A percentile compares a stretch with the other conserved stretches of the same genome.
Conservation (phyloP, 2,329 filamentous ascomycete genomes). For the Trichoderma hamatum region DNA sequence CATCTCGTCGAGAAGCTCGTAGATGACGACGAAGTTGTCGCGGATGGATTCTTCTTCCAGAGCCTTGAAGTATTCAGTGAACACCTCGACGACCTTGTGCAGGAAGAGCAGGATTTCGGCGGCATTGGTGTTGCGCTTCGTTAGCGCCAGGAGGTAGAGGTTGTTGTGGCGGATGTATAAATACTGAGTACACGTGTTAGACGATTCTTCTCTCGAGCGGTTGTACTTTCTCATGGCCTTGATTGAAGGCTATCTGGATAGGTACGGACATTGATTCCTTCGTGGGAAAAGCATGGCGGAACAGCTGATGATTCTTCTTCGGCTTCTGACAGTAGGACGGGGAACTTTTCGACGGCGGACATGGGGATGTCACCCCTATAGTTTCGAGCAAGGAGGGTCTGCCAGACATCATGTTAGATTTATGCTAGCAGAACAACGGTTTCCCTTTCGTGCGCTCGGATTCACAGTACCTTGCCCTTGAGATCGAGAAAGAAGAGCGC, state of each 20-base stretch:
- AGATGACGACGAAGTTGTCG: constrained; percentile 99
- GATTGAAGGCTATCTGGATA: constrained; percentile 19
- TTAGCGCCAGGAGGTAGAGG: constrained; percentile 94
- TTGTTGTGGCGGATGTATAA: constrained; percentile 99
- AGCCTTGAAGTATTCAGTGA: constrained; percentile 99
- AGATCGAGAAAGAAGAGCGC: constrained; percentile 98
- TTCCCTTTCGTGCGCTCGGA: background rate
- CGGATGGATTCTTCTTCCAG: constrained; percentile 98
- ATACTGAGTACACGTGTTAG: constrained; percentile 60
- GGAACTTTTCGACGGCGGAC: constrained; percentile 98
- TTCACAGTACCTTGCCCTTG: constrained; percentile 85
- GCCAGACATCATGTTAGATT: constrained; percentile 28
- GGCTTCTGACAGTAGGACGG: constrained; percentile 90
- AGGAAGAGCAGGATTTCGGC: constrained; percentile 98
- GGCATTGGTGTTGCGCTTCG: constrained; percentile 98
- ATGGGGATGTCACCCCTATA: constrained; percentile 98
- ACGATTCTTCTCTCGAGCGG: background rate
- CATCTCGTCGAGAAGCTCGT: constrained; percentile 98
- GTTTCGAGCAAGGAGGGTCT: constrained; percentile 98
- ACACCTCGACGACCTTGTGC: constrained; percentile 97
- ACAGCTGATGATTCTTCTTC: constrained; percentile 99
- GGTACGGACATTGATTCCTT: constrained; percentile 88
- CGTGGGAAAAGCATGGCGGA: constrained; percentile 95
- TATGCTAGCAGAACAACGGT: background rate
- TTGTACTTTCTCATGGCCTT: background rate